Percentiles rank a stretch among this genome's conserved stretches.
These are phyloP conservation scores for Pichia pseudocactophila DNA, from an alignment of 805 yeast species.

Conservation along the genomic window DNA sequence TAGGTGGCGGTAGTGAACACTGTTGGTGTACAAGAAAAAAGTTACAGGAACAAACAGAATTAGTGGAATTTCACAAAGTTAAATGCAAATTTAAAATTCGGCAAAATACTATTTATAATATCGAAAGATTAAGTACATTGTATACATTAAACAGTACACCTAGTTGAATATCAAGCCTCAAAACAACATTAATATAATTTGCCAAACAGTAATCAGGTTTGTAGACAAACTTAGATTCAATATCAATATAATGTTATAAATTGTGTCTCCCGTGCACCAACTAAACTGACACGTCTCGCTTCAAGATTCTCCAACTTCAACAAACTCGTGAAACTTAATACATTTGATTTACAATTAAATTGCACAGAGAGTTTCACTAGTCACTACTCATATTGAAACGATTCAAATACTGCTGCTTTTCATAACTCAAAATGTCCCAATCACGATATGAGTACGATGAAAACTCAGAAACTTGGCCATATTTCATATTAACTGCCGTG, in stretches of 20 bases:
- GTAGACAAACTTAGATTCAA: no score
- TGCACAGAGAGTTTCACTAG: not conserved
- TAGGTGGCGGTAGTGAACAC: no score
- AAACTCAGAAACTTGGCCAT: conserved; percentile 89
- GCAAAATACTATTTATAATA: no score
- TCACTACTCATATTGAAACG: not conserved
- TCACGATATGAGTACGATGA: conserved; percentile 76
- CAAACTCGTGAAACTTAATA: not conserved
- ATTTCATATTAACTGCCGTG: conserved; percentile 66
- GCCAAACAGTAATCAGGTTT: no score
- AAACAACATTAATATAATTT: not conserved
- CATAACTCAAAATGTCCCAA: conserved; percentile 32
- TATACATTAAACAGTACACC: no score
- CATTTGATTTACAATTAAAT: not conserved
- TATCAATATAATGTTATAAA: no score
- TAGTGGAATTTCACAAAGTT: no score
- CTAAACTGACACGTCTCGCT: conserved; percentile 2
- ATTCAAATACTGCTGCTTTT: not conserved
- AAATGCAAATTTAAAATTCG: no score
- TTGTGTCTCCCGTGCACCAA: conserved; percentile 8
- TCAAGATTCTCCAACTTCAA: not conserved
- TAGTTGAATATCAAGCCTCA: no score
- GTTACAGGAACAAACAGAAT: not conserved
- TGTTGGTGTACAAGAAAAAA: not conserved
- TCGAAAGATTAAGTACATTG: no score